phyloP scores from a whole-genome alignment of 202 grass and related monocot genomes.

The Carex arenaria region DNA sequence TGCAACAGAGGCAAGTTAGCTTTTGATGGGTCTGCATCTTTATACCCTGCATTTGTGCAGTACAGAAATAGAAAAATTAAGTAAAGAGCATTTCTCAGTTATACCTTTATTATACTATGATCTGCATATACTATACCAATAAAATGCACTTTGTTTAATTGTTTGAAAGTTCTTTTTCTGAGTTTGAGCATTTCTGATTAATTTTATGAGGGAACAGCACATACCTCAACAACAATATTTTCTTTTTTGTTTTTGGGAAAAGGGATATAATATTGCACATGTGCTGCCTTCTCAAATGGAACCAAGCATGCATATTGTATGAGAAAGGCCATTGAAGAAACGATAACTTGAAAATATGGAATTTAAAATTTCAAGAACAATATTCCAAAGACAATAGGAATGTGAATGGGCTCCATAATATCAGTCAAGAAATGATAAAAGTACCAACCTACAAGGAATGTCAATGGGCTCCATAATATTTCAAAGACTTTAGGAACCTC shows the following conservation, averaged over 20 bases:
- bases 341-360: not conserved
- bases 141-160: not conserved
- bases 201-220: not conserved
- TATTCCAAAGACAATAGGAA: slow-evolving; percentile 41
- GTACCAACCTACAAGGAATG: slow-evolving; percentile 70
- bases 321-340: not conserved
- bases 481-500: slow-evolving; percentile 88
- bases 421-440: not conserved
- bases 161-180: not conserved
- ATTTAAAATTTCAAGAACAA: not conserved
- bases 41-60: slow-evolving; percentile 52
- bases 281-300: not conserved
- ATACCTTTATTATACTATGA: not conserved
- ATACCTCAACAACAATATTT: not conserved
- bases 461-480: slow-evolving; percentile 88
- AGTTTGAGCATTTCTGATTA: not conserved
- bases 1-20: slow-evolving; percentile 68
- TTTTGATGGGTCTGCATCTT: slow-evolving; percentile 79
- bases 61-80: not conserved
- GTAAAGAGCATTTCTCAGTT: slow-evolving; percentile 1
- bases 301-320: not conserved
- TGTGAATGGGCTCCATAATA: slow-evolving; percentile 89
- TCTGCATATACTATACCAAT: not conserved
- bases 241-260: not conserved
- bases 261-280: not conserved